phyloP scores from a whole-genome alignment of 371 early-diverging fungal species.

The Mortierella sp. region DNA sequence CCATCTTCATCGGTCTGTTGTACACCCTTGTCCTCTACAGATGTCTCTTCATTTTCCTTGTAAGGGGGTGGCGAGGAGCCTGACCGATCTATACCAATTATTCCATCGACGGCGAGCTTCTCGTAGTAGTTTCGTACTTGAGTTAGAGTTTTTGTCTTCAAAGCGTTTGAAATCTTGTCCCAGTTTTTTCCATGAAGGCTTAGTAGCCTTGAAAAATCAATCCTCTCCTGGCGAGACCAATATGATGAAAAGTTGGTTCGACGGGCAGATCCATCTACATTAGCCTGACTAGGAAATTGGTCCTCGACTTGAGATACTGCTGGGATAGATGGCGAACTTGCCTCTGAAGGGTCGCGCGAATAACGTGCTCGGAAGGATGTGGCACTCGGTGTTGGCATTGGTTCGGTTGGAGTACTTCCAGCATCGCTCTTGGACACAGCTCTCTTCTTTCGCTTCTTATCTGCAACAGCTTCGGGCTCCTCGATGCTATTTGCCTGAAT shows the following conservation, averaged over 20 bases:
- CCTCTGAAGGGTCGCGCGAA: slow-evolving; percentile 39
- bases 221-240: slow-evolving; percentile 88
- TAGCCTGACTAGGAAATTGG: not conserved
- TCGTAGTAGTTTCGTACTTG: slow-evolving; percentile 91
- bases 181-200: slow-evolving; percentile 80
- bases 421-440: slow-evolving; percentile 34
- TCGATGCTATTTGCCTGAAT: not conserved
- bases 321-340: slow-evolving; percentile 20
- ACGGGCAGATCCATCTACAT: slow-evolving; percentile 21
- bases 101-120: slow-evolving; percentile 68
- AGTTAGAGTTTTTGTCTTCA: slow-evolving; percentile 83
- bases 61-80: not conserved
- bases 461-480: slow-evolving; percentile 15
- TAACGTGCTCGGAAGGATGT: slow-evolving; percentile 50
- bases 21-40: not conserved
- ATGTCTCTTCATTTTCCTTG: slow-evolving; percentile 2
- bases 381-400: slow-evolving; percentile 1
- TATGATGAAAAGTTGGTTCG: slow-evolving; percentile 75
- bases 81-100: slow-evolving; percentile 27
- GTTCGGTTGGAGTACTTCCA: slow-evolving; percentile 6
- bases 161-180: slow-evolving; percentile 77
- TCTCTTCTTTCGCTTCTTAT: slow-evolving; percentile 28
- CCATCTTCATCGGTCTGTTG: slow-evolving; percentile 2
- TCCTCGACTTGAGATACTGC: slow-evolving; percentile 18
- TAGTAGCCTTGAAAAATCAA: slow-evolving; percentile 75